phyloP scores from a whole-genome alignment of 495 filamentous ascomycete genomes.

The Aspergillus olivimuriae region DNA sequence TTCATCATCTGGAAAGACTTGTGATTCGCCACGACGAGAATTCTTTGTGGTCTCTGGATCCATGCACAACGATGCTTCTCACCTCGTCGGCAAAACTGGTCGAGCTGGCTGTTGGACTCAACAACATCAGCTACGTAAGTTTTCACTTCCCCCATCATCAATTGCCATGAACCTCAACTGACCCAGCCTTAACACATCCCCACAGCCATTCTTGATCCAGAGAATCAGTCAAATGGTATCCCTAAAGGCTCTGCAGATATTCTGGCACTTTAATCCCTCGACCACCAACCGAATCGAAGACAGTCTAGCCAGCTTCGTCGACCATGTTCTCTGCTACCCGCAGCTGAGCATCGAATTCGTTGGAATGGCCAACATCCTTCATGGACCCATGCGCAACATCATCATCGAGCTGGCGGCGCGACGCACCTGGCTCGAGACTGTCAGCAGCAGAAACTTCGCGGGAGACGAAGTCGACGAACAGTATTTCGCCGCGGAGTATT shows the following conservation, averaged over 20 bases:
- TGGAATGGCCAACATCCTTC: too few species aligned
- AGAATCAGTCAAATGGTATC: slow-evolving; percentile 4
- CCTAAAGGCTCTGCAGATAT: slow-evolving; percentile 9
- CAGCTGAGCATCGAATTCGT: too few species aligned
- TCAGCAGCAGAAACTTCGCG: too few species aligned
- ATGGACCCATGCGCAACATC: too few species aligned
- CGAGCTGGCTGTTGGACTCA: slow-evolving; percentile 50
- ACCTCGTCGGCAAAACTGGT: slow-evolving; percentile 39
- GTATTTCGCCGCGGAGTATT: too few species aligned
- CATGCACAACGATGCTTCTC: slow-evolving; percentile 41
- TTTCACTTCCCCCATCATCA: not conserved
- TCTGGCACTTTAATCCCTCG: slow-evolving; percentile 3
- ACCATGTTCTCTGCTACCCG: too few species aligned
- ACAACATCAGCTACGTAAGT: slow-evolving; percentile 45
- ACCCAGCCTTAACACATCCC: not conserved
- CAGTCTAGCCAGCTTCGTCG: too few species aligned
- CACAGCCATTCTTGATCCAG: slow-evolving; percentile 7
- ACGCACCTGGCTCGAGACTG: too few species aligned
- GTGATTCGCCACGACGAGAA: slow-evolving; percentile 33
- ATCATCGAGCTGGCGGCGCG: too few species aligned
- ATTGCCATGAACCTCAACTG: not conserved
- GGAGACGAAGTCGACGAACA: too few species aligned
- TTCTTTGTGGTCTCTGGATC: slow-evolving; percentile 47
- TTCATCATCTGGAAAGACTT: slow-evolving; percentile 15
- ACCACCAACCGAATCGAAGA: not conserved